Percentiles rank a stretch among this genome's conserved stretches.
These are phyloP conservation scores for Amphibolis antarctica DNA, from an alignment of 106 monocot genomes.

Conservation along the genomic window DNA sequence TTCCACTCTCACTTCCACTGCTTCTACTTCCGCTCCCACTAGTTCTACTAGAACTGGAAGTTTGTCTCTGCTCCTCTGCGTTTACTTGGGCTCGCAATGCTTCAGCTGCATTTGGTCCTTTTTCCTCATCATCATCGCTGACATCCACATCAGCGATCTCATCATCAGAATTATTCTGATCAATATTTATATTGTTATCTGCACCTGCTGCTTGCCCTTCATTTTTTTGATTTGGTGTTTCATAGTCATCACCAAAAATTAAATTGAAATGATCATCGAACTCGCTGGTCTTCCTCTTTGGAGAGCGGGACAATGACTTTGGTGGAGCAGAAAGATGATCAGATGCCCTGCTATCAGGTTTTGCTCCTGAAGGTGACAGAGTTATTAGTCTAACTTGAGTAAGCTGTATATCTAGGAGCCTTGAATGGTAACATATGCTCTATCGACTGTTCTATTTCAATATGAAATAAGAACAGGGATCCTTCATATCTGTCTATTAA, in stretches of 20 bases:
- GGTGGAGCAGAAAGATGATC: constrained; percentile 19
- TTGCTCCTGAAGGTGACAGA: constrained; percentile 21
- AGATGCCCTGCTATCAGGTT: constrained; percentile 26
- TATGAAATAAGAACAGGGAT: too few relatives aligned
- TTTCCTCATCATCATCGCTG: constrained; percentile 41
- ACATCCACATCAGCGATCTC: constrained; percentile 82
- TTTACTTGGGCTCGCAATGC: constrained; percentile 70
- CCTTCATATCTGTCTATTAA: too few relatives aligned
- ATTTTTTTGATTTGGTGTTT: constrained; percentile 9
- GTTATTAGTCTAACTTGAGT: not conserved
- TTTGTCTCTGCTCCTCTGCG: constrained; percentile 37
- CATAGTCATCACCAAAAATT: constrained; percentile 35
- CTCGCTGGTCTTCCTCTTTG: constrained; percentile 32
- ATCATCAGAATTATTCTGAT: constrained; percentile 48
- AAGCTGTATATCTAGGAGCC: not conserved
- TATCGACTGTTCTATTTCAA: too few relatives aligned
- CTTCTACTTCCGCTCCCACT: constrained; percentile 50
- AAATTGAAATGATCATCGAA: constrained; percentile 22
- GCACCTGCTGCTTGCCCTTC: constrained; percentile 15
- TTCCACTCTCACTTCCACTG: constrained; percentile 42
- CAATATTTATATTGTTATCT: constrained; percentile 35
- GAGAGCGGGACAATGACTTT: constrained; percentile 21
- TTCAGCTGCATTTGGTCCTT: constrained; percentile 55
- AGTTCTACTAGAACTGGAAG: constrained; percentile 48
- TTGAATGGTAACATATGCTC: not conserved